Conservation (phyloP, 805 yeast species). For the Ogataea ganodermae region DNA sequence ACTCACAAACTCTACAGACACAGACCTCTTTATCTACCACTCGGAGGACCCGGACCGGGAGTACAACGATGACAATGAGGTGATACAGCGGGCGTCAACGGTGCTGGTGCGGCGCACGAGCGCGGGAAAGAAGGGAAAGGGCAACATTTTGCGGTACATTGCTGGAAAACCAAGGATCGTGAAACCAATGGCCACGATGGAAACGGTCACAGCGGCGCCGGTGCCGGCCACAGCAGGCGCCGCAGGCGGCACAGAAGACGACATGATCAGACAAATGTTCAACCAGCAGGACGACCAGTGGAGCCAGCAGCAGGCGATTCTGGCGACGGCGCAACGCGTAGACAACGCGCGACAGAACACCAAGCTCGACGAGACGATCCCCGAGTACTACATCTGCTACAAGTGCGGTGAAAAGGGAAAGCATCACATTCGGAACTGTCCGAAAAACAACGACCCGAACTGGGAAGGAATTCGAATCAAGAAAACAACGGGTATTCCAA, state of each 20-base stretch:
- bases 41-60: constrained; percentile 57
- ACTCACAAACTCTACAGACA: constrained; percentile 81
- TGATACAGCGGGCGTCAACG: constrained; percentile 85
- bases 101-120: constrained; percentile 84
- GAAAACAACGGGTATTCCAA: constrained; percentile 97
- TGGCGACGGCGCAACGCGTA: constrained; percentile 83
- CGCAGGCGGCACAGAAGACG: constrained; percentile 63
- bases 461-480: constrained; percentile 91
- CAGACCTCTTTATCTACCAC: constrained; percentile 68
- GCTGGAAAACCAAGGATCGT: constrained; percentile 65
- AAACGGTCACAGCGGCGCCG: constrained; percentile 18
- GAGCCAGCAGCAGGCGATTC: constrained; percentile 89
- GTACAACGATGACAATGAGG: constrained; percentile 84
- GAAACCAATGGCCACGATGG: constrained; percentile 18
- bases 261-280: constrained; percentile 85
- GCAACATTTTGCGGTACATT: constrained; percentile 69
- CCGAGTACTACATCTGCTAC: constrained; percentile 95
- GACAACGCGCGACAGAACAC: constrained; percentile 32
- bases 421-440: constrained; percentile 96
- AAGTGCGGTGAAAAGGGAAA: constrained; percentile 91
- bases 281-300: constrained; percentile 92
- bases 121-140: constrained; percentile 47
- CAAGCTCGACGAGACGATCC: constrained; percentile 73
- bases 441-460: constrained; percentile 87
- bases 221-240: constrained; percentile 13